Evolutionary conservation across 805 yeast genomes (phyloP).

Genomic region (Metschnikowia peoriensis): DNA sequence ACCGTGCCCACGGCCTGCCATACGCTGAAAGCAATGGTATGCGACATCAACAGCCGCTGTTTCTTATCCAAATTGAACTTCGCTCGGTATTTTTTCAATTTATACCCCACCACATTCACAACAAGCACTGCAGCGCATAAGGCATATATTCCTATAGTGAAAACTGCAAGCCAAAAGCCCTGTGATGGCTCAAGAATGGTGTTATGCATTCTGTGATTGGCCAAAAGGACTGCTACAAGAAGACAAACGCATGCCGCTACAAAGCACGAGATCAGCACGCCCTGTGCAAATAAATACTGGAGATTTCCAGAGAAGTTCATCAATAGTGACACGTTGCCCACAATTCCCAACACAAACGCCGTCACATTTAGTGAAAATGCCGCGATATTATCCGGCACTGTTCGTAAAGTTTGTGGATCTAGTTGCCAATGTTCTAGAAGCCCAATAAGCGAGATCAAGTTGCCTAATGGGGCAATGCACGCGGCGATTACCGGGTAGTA

Average conservation of each 20-base stretch:
- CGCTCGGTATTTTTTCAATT: slow-evolving; percentile 60
- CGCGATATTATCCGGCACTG: slow-evolving; percentile 30
- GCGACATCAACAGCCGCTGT: slow-evolving; percentile 73
- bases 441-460: slow-evolving; percentile 70
- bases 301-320: slow-evolving; percentile 64
- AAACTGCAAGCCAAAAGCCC: slow-evolving; percentile 78
- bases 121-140: slow-evolving; percentile 51
- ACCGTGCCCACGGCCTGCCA: slow-evolving; percentile 74
- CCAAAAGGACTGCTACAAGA: slow-evolving; percentile 44
- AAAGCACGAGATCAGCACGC: slow-evolving; percentile 64
- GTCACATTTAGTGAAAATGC: slow-evolving; percentile 58
- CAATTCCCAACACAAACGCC: slow-evolving; percentile 60
- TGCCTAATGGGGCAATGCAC: slow-evolving; percentile 76
- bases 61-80: slow-evolving; percentile 61
- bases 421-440: slow-evolving; percentile 67
- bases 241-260: slow-evolving; percentile 55
- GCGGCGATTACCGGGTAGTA: slow-evolving; percentile 76
- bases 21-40: slow-evolving; percentile 58
- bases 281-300: slow-evolving; percentile 60
- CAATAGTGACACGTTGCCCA: slow-evolving; percentile 67
- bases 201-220: slow-evolving; percentile 20
- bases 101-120: slow-evolving; percentile 63
- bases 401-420: slow-evolving; percentile 21
- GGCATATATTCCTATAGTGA: slow-evolving; percentile 63
- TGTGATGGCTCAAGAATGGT: slow-evolving; percentile 35